Base-by-base conservation (phyloP, 2,329 filamentous ascomycete genomes). In the Aspergillus sp. region DNA sequence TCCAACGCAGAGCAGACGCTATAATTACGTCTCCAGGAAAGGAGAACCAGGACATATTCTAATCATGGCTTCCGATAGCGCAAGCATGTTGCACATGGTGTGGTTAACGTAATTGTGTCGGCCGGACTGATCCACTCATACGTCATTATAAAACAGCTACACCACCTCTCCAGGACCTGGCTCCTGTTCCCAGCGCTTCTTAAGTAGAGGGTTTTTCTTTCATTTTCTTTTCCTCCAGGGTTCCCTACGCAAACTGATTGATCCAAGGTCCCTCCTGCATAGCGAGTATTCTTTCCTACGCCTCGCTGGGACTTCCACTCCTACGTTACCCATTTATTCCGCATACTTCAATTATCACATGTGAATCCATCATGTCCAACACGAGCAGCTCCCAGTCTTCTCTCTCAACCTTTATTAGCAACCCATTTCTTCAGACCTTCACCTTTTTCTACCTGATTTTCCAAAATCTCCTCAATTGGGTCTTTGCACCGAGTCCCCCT, bases 401-500 rank as follows among this genome's bases (percentile, higher is more conserved):
- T 7, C 51, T 71, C 15, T 45, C 60, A 12, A 59, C 62, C 34
- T 52, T 70, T 7, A 58, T 72, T 18, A 62, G 63, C 26, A 63
- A 71, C 47, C 71, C 70, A 9, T 65, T 73, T 34, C 63, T 72
- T 1, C 50, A 68, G 57, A 66, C 62, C 42, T 73, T 71, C 26
- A 69, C 62, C 11, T 66, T 69, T 51, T 53, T 68, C 18, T 74
- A 74, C 41, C 39, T 71, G 18, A 41, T 71, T 5, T 51, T 73
- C 26, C 72, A 75, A 44, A 48, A 55, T 4, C 49, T 73, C 3
- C 57, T 75, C 17, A 64, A 61, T 53, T 71, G 65, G 58, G 65
- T 91, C 32, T 83, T 96, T 51, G 87, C 90, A 0, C 90, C 91
- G 0, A 80, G 76, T 5, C 86, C 90, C 4, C 90, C 90, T 0